Evolutionary conservation across 2,329 filamentous ascomycete genomes (phyloP).

Genomic region (Fusarium sterilihyphosum): DNA sequence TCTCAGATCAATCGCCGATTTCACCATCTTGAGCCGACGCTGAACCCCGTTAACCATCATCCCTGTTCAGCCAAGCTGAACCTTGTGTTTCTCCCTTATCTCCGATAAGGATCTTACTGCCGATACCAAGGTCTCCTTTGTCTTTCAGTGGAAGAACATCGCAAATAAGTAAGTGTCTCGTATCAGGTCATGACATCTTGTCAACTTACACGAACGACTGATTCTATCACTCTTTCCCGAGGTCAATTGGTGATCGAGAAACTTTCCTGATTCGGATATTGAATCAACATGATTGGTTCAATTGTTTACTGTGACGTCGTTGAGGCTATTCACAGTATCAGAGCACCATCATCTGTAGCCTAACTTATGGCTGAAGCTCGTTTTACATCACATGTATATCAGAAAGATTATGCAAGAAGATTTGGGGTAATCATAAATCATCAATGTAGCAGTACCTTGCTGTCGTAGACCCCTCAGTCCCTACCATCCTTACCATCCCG

Average conservation of each 20-base stretch:
- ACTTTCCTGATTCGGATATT: background rate
- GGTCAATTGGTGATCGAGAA: background rate
- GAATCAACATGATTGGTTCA: background rate
- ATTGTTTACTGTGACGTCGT: background rate
- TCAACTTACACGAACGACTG: too few species aligned
- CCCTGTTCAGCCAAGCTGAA: background rate
- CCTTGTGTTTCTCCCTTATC: constrained; percentile 9
- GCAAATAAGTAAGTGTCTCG: too few species aligned
- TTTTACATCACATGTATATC: background rate
- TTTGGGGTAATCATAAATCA: too few species aligned
- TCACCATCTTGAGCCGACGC: background rate
- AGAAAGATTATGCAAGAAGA: too few species aligned
- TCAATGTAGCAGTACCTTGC: background rate
- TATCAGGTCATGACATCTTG: background rate
- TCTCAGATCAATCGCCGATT: constrained; percentile 41
- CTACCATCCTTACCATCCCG: background rate
- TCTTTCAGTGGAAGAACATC: background rate
- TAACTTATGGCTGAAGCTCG: background rate
- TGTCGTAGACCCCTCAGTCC: background rate
- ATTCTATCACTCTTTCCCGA: background rate
- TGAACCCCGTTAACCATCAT: background rate
- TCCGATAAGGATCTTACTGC: background rate
- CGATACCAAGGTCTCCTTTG: background rate
- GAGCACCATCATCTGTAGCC: background rate
- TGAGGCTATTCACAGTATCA: background rate